A percentile compares a stretch with the other conserved stretches of the same genome.
Conservation (phyloP, 345 rosid species). For the Populus euphratica region DNA sequence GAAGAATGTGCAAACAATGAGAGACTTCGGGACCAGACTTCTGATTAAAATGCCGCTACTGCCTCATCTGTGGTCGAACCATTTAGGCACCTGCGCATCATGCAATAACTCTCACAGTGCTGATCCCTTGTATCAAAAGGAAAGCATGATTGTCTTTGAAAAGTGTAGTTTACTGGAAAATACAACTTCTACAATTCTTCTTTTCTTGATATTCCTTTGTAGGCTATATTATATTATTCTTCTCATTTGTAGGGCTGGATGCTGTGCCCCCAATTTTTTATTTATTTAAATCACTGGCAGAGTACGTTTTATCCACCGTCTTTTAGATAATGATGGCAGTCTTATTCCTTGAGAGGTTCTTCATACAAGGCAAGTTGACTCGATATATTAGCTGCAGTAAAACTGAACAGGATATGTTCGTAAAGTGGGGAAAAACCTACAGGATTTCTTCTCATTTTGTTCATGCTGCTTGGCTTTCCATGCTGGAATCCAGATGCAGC, state of each 20-base stretch:
- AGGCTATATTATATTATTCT: not conserved
- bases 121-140: not conserved
- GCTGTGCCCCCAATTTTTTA: too few relatives aligned
- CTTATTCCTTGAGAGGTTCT: not conserved
- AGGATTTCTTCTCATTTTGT: not conserved
- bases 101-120: not conserved
- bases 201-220: not conserved
- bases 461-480: not conserved
- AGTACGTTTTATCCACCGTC: not conserved
- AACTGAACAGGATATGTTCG: not conserved
- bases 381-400: not conserved
- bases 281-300: not conserved
- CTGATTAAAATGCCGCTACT: slow-evolving; percentile 6
- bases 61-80: not conserved
- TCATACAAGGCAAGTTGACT: not conserved
- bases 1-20: slow-evolving; percentile 53
- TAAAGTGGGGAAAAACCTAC: not conserved
- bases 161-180: not conserved
- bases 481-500: not conserved
- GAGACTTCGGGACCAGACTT: slow-evolving; percentile 29
- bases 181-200: not conserved
- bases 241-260: not conserved
- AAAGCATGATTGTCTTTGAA: not conserved
- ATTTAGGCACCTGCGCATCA: not conserved
- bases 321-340: not conserved